Conservation (phyloP, 2,329 filamentous ascomycete species). For the Trichoderma gracile region DNA sequence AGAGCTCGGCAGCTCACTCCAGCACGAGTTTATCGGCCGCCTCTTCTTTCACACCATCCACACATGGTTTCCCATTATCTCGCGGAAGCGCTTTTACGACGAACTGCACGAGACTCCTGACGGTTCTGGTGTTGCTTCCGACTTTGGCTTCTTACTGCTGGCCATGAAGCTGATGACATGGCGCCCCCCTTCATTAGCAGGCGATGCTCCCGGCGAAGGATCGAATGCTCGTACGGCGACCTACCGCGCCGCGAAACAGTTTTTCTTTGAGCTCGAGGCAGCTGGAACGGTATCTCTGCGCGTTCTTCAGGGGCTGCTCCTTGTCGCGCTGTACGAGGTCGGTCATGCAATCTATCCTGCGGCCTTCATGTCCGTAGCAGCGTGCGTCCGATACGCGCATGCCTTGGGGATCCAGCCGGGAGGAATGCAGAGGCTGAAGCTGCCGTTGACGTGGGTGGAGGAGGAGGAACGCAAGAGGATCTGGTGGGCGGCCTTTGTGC, state of each 20-base stretch:
- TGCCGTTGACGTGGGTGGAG: slow-evolving; percentile 12
- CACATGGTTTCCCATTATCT: slow-evolving; percentile 4
- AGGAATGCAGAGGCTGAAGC: neutral
- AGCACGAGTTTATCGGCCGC: neutral
- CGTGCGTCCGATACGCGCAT: slow-evolving; percentile 7
- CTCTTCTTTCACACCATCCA: neutral
- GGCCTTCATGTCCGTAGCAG: slow-evolving; percentile 14
- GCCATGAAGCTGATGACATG: slow-evolving; percentile 13
- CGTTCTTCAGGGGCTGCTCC: neutral
- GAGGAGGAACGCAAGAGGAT: slow-evolving; percentile 13
- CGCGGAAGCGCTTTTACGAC: slow-evolving; percentile 3
- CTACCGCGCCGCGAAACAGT: neutral
- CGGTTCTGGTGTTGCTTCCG: neutral
- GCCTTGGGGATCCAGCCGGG: slow-evolving; percentile 11
- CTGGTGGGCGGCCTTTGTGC: slow-evolving; percentile 9
- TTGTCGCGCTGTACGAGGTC: slow-evolving; percentile 5
- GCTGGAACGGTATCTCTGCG: slow-evolving; percentile 7
- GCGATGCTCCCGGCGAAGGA: neutral
- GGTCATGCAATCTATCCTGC: slow-evolving; percentile 16
- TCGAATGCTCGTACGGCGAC: neutral
- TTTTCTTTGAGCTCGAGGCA: slow-evolving; percentile 7
- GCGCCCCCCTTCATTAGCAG: slow-evolving; percentile 5
- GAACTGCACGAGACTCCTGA: neutral
- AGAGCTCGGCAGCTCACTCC: neutral
- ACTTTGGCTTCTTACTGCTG: slow-evolving; percentile 4